Evolutionary conservation across 208 protist species (phyloP).

Genomic region (Acanthamoeba sp.): DNA sequence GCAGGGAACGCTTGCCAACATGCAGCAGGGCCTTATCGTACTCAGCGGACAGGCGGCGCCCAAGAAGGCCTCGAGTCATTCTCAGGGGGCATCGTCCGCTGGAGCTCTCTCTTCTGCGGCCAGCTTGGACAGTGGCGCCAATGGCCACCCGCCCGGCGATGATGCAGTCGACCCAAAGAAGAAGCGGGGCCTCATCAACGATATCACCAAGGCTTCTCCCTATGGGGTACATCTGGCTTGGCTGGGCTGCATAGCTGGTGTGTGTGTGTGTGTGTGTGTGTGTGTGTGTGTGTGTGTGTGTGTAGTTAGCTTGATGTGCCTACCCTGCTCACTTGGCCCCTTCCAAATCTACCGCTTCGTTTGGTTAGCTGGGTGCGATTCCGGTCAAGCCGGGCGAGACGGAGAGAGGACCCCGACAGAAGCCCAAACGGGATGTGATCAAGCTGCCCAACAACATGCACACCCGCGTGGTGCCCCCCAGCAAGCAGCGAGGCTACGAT

Average conservation of each 20-base stretch:
- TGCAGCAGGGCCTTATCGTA: neutral
- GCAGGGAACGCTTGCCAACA: conserved; percentile 6
- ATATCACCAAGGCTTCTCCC: conserved; percentile 3
- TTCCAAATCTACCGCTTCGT: no score
- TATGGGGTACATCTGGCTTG: neutral
- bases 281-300: no score
- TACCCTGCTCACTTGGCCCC: neutral
- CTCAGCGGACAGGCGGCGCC: neutral
- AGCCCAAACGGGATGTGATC: conserved; percentile 4
- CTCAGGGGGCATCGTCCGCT: neutral
- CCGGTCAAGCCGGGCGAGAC: neutral
- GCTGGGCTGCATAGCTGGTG: no score
- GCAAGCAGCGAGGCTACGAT: conserved; percentile 50
- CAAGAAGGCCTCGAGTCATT: neutral
- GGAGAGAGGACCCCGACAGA: conserved; percentile 15
- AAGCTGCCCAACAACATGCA: conserved; percentile 53
- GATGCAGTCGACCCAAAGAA: neutral
- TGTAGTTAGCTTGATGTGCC: no score
- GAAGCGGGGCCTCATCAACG: conserved; percentile 23
- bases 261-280: no score
- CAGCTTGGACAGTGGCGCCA: neutral
- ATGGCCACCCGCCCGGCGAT: neutral
- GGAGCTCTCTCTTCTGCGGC: no score
- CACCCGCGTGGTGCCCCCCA: conserved; percentile 12
- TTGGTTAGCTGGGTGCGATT: conserved; percentile 21